phyloP scores from a whole-genome alignment of 2,329 filamentous ascomycete genomes.

The Monilinia aucupariae region DNA sequence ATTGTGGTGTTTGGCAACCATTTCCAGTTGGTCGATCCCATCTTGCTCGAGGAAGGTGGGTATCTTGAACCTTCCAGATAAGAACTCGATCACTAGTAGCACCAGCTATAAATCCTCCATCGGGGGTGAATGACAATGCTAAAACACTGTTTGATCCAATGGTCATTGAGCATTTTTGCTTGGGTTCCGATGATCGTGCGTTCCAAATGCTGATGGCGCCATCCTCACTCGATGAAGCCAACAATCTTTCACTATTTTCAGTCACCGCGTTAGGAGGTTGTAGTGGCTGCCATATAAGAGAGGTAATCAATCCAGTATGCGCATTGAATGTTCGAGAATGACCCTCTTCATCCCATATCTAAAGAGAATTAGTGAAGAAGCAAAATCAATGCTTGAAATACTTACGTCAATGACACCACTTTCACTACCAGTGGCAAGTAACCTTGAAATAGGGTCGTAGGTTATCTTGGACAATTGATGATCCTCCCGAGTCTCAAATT shows the following conservation, averaged over 20 bases:
- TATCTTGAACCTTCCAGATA: conserved; percentile 60
- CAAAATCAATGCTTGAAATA: neutral
- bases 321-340: conserved; percentile 52
- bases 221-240: conserved; percentile 59
- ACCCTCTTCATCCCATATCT: conserved; percentile 41
- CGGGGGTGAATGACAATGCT: conserved; percentile 56
- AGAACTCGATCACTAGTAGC: conserved; percentile 54
- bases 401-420: conserved; percentile 57
- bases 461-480: conserved; percentile 51
- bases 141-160: conserved; percentile 52
- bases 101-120: conserved; percentile 58
- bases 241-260: conserved; percentile 41
- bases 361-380: conserved; percentile 33
- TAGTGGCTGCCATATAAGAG: conserved; percentile 56
- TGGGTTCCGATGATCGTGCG: conserved; percentile 48
- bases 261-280: conserved; percentile 38
- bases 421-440: conserved; percentile 55
- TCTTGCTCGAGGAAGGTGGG: conserved; percentile 52
- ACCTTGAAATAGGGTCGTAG: conserved; percentile 49
- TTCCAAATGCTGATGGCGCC: conserved; percentile 60
- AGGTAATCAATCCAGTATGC: conserved; percentile 53
- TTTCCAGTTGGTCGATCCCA: conserved; percentile 52
- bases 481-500: conserved; percentile 49
- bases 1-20: conserved; percentile 55
- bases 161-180: conserved; percentile 54